These are phyloP conservation scores for Adansonia madagascariensis DNA, from an alignment of 441 rosid genomes.

Conservation along the genomic window DNA sequence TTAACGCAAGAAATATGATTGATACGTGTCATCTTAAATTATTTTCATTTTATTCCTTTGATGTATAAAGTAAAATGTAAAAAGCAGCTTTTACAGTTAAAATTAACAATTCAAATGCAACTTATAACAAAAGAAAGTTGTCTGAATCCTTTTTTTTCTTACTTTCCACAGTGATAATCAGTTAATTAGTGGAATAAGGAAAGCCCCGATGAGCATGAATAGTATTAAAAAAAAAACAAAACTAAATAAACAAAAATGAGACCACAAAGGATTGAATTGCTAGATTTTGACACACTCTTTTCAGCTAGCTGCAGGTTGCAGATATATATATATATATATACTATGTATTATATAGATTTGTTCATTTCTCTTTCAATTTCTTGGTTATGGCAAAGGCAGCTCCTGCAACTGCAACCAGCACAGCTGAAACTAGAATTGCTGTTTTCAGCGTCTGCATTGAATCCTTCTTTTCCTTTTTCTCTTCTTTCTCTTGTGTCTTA, in stretches of 20 bases:
- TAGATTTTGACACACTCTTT: not conserved
- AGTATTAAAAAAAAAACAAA: not conserved
- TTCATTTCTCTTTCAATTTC: constrained; percentile 57
- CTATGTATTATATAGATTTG: not conserved
- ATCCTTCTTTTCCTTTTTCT: constrained; percentile 36
- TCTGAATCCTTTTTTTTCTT: no score
- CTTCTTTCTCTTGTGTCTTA: constrained; percentile 34
- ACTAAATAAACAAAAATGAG: not conserved
- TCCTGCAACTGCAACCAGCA: constrained; percentile 55
- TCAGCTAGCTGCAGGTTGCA: not conserved
- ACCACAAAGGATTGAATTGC: not conserved
- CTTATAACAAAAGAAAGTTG: no score
- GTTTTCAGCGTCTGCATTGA: constrained; percentile 42
- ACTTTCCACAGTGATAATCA: no score
- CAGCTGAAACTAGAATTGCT: constrained; percentile 55
- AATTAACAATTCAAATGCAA: no score
- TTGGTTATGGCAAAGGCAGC: constrained; percentile 57
- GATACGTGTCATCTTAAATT: no score
- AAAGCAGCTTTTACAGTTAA: no score
- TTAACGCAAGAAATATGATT: no score
- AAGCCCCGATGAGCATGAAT: no score
- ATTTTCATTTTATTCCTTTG: no score
- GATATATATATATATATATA: not conserved
- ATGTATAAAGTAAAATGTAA: no score
- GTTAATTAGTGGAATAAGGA: no score